phyloP scores from a whole-genome alignment of 1,284 basidiomycete species.

The Pterulicium gracile region DNA sequence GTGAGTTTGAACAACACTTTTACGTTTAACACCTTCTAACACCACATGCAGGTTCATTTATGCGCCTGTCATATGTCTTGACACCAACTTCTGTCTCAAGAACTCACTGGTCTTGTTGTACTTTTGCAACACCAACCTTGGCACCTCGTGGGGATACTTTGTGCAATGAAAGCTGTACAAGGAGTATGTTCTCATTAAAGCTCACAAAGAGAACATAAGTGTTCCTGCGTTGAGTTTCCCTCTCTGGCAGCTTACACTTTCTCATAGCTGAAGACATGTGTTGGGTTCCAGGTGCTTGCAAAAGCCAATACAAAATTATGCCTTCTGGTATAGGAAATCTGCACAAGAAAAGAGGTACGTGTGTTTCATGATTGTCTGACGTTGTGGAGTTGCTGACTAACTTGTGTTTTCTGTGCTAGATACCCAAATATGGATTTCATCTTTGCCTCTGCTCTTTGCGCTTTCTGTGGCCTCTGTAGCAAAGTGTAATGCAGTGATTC shows the following conservation, averaged over 20 bases:
- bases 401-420: background rate
- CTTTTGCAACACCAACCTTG: background rate
- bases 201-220: too few relatives aligned
- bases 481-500: too few relatives aligned
- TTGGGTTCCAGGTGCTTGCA: background rate
- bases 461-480: background rate
- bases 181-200: background rate
- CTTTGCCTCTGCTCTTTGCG: background rate
- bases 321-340: background rate
- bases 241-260: too few relatives aligned
- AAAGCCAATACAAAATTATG: background rate
- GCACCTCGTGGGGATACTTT: background rate
- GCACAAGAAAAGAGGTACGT: background rate
- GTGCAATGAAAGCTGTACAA: background rate
- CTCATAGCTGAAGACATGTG: background rate
- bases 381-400: background rate
- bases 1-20: too few relatives aligned
- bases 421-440: background rate
- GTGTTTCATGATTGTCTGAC: background rate
- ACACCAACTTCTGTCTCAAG: background rate
- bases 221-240: too few relatives aligned
- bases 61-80: background rate
- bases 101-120: background rate
- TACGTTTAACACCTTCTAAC: too few relatives aligned
- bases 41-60: background rate